A percentile compares a stretch with the other conserved stretches of the same genome.
Evolutionary conservation across 2,329 filamentous ascomycete species (phyloP).

Genomic region (Pestalotiopsis sp.): DNA sequence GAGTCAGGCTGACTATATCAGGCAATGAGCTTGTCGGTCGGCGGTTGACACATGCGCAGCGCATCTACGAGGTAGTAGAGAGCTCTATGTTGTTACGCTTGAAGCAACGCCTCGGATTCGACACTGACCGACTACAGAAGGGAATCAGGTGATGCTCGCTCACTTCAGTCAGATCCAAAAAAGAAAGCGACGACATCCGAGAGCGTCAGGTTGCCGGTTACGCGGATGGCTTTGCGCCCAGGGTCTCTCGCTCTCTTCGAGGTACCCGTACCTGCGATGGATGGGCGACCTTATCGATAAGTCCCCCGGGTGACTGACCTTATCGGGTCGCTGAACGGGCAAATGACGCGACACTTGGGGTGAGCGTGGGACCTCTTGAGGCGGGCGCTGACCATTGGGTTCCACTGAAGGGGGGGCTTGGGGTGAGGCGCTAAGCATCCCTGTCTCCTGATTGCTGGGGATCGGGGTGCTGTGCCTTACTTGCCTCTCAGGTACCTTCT

Average conservation of each 20-base stretch:
- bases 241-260: not conserved
- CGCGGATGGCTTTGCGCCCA: not conserved
- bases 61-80: not conserved
- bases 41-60: not conserved
- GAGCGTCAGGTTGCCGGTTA: not conserved
- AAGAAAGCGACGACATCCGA: not conserved
- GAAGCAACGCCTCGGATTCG: not conserved
- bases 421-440: slow-evolving; percentile 8
- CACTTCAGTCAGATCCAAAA: not conserved
- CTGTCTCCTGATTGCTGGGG: slow-evolving; percentile 1
- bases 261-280: not conserved
- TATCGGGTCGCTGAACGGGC: slow-evolving; percentile 1
- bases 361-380: not conserved
- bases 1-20: slow-evolving; percentile 6
- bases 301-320: not conserved
- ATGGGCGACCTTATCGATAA: slow-evolving; percentile 11
- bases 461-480: not conserved
- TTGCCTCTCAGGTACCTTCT: not conserved
- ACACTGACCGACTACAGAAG: not conserved
- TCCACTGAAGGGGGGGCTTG: not conserved
- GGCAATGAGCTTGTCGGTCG: slow-evolving; percentile 6
- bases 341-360: slow-evolving; percentile 11
- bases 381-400: not conserved
- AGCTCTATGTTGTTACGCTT: not conserved
- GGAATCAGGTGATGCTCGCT: not conserved